Percentiles rank a stretch among this genome's conserved stretches.
Conservation (phyloP, 1,139 yeast species). For the Protomyces inundatus region DNA sequence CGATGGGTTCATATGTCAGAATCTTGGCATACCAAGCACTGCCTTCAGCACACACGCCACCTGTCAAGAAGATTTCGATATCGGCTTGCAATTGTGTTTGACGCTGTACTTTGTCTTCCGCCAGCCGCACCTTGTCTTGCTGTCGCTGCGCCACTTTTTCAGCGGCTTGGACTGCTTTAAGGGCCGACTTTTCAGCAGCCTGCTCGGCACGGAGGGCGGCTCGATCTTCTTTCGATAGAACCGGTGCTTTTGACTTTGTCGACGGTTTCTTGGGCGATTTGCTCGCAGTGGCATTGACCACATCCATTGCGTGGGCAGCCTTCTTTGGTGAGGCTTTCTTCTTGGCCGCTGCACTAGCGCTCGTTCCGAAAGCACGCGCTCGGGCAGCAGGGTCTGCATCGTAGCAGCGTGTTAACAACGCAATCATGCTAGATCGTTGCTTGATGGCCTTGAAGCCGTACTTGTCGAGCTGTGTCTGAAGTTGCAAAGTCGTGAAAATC, state of each 20-base stretch:
- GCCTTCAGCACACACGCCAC: conserved; percentile 17
- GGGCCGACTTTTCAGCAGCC: neutral
- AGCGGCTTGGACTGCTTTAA: neutral
- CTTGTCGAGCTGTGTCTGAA: conserved; percentile 21
- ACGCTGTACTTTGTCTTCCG: neutral
- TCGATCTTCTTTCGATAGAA: neutral
- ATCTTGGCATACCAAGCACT: conserved; percentile 32
- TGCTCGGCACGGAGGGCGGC: neutral
- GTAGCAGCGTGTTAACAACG: conserved; percentile 18
- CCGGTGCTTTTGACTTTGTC: neutral
- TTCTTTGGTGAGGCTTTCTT: neutral
- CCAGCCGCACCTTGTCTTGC: neutral
- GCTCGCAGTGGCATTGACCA: neutral
- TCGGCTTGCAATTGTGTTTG: neutral
- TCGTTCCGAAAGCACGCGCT: neutral
- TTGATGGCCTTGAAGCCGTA: conserved; percentile 24
- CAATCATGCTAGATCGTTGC: conserved; percentile 23
- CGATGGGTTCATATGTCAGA: conserved; percentile 32
- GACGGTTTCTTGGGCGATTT: neutral
- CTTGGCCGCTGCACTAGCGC: neutral
- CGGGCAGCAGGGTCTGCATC: neutral
- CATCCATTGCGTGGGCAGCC: neutral
- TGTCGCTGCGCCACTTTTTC: conserved; percentile 1
- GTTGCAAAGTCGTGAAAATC: neutral
- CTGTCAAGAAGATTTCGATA: neutral